Evolutionary conservation across 116 monocot genomes (phyloP).

Genomic region (Dioscorea cayenensis): DNA sequence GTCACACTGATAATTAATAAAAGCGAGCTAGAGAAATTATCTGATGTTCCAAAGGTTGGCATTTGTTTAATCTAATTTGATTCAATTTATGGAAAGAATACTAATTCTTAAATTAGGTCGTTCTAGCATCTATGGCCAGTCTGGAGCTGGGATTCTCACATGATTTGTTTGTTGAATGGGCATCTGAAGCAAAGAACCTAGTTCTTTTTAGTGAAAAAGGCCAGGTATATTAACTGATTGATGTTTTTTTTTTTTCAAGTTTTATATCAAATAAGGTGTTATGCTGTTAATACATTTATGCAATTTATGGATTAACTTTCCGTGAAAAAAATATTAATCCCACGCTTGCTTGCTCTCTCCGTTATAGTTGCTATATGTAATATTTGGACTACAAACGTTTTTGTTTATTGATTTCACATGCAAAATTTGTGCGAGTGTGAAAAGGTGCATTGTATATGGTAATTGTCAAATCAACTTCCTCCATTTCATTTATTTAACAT

Average conservation of each 20-base stretch:
- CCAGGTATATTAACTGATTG: slow-evolving; percentile 44
- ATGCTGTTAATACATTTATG: too few relatives aligned
- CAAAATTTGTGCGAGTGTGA: too few relatives aligned
- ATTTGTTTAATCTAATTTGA: slow-evolving; percentile 5
- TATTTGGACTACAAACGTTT: too few relatives aligned
- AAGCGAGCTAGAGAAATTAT: slow-evolving; percentile 71
- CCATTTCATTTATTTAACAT: too few relatives aligned
- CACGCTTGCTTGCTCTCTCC: too few relatives aligned
- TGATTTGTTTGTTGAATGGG: slow-evolving; percentile 96
- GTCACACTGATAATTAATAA: slow-evolving; percentile 80
- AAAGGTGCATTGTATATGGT: too few relatives aligned
- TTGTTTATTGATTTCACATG: too few relatives aligned
- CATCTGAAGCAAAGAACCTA: slow-evolving; percentile 71
- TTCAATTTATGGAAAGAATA: slow-evolving; percentile 2
- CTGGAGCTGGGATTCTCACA: slow-evolving; percentile 93
- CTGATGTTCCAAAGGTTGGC: slow-evolving; percentile 80
- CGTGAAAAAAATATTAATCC: too few relatives aligned
- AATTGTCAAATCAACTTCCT: too few relatives aligned
- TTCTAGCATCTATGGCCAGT: slow-evolving; percentile 97
- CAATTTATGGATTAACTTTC: too few relatives aligned
- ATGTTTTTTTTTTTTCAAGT: neutral
- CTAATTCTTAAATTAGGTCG: slow-evolving; percentile 59
- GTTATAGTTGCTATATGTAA: too few relatives aligned
- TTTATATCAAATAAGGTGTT: neutral
- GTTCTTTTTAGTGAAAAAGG: slow-evolving; percentile 95